Evolutionary conservation across 2,329 filamentous ascomycete genomes (phyloP).

Genomic region (Aspergillus tanneri): DNA sequence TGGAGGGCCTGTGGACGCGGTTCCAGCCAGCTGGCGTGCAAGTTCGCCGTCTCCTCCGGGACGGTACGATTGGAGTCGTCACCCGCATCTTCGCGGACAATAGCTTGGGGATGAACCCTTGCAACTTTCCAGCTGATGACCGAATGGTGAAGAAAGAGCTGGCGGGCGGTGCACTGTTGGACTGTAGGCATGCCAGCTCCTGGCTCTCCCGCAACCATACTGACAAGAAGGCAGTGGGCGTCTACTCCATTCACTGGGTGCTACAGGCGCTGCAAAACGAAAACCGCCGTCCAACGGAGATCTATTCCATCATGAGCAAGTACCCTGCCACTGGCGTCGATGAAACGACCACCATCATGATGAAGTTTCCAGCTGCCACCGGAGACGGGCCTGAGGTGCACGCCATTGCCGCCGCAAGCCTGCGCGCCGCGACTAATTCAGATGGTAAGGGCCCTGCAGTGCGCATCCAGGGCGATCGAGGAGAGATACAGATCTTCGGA

Average conservation of each 20-base stretch:
- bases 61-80: slow-evolving; percentile 48
- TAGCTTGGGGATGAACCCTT: slow-evolving; percentile 9
- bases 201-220: background rate
- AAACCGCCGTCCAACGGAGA: slow-evolving; percentile 12
- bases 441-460: background rate
- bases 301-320: slow-evolving; percentile 47
- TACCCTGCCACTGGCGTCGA: slow-evolving; percentile 49
- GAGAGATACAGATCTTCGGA: slow-evolving; percentile 10
- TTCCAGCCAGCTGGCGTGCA: slow-evolving; percentile 77
- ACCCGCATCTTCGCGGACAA: slow-evolving; percentile 53
- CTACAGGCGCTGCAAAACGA: slow-evolving; percentile 17
- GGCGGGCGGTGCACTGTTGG: slow-evolving; percentile 73
- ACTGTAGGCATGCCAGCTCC: slow-evolving; percentile 37
- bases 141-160: slow-evolving; percentile 74
- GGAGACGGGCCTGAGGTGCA: slow-evolving; percentile 10
- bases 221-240: slow-evolving; percentile 52
- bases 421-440: background rate
- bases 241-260: slow-evolving; percentile 81
- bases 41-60: slow-evolving; percentile 57
- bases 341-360: slow-evolving; percentile 67
- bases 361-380: slow-evolving; percentile 61
- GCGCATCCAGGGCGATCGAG: background rate
- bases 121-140: slow-evolving; percentile 14
- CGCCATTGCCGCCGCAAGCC: slow-evolving; percentile 3
- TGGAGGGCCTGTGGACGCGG: slow-evolving; percentile 80